phyloP scores from a whole-genome alignment of 2,329 filamentous ascomycete species.

The Berkeleyomyces basicola region DNA sequence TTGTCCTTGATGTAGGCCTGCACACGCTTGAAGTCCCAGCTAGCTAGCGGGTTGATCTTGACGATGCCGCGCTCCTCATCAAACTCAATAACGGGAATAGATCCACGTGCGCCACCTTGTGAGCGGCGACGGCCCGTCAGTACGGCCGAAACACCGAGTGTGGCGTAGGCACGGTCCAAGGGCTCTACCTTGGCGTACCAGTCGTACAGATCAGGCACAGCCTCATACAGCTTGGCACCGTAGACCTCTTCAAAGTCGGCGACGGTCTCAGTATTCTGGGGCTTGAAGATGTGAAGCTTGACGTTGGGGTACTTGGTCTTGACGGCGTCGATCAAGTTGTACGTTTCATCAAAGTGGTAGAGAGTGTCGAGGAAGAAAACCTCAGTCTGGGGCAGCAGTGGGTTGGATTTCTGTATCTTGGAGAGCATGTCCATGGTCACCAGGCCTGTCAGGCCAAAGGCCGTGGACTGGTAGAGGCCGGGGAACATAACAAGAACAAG shows the following conservation, averaged over 20 bases:
- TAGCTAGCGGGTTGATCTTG: constrained; percentile 94
- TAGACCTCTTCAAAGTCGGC: constrained; percentile 70
- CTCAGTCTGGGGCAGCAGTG: constrained; percentile 42
- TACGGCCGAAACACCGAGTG: constrained; percentile 76
- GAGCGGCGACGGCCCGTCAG: constrained; percentile 82
- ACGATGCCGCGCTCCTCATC: constrained; percentile 75
- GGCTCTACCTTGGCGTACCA: constrained; percentile 97
- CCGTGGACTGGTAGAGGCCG: constrained; percentile 72
- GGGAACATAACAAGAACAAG: constrained; percentile 88
- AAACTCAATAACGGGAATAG: constrained; percentile 80
- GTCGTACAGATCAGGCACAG: constrained; percentile 79
- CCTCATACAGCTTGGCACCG: constrained; percentile 71
- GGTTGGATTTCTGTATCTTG: constrained; percentile 48
- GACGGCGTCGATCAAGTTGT: constrained; percentile 57
- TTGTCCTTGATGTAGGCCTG: constrained; percentile 73
- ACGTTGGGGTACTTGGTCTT: constrained; percentile 60
- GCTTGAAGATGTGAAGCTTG: constrained; percentile 79
- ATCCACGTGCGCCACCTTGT: constrained; percentile 82
- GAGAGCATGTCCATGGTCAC: constrained; percentile 76
- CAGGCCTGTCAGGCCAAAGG: constrained; percentile 66
- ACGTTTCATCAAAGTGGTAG: constrained; percentile 67
- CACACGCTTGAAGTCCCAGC: constrained; percentile 86
- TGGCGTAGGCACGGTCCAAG: constrained; percentile 74
- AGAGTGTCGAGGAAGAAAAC: constrained; percentile 72
- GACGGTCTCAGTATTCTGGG: constrained; percentile 53